phyloP scores from a whole-genome alignment of 371 early-diverging fungal genomes.

The Mortierella sp. region DNA sequence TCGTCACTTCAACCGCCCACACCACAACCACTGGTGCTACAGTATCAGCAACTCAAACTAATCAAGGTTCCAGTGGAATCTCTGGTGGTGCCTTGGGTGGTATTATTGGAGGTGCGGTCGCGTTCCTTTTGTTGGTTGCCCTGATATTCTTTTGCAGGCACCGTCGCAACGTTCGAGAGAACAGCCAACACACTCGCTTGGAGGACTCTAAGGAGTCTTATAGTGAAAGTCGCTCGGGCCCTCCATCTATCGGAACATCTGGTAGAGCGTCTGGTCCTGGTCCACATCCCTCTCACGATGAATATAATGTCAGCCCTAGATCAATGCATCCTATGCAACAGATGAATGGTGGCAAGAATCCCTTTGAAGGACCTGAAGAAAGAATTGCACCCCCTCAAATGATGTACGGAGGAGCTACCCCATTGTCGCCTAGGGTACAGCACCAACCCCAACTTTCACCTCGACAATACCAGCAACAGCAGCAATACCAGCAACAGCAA shows the following conservation, averaged over 20 bases:
- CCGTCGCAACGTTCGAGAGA: constrained; percentile 38
- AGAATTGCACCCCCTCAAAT: constrained; percentile 7
- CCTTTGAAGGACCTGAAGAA: constrained; percentile 38
- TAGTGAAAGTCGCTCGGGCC: constrained; percentile 23
- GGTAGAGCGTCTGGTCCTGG: constrained; percentile 11
- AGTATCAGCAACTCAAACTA: neutral
- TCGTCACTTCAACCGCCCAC: neutral
- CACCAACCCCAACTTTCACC: constrained; percentile 26
- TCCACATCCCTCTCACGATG: constrained; percentile 4
- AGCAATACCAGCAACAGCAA: constrained; percentile 29
- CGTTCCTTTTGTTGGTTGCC: constrained; percentile 29
- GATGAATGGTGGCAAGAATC: constrained; percentile 23
- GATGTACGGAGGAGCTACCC: constrained; percentile 1
- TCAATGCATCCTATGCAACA: constrained; percentile 29
- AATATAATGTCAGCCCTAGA: constrained; percentile 11
- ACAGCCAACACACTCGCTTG: constrained; percentile 19
- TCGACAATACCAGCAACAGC: constrained; percentile 24
- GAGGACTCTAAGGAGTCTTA: constrained; percentile 37
- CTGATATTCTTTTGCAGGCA: constrained; percentile 38
- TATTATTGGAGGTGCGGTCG: constrained; percentile 38
- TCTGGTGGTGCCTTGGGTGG: constrained; percentile 40
- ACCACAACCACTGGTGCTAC: neutral
- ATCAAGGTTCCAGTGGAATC: constrained; percentile 17
- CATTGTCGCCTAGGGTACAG: constrained; percentile 37
- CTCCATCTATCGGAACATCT: constrained; percentile 7